These are phyloP conservation scores for Fusarium kyushuense DNA, from an alignment of 2,329 filamentous ascomycete species.

Conservation along the genomic window DNA sequence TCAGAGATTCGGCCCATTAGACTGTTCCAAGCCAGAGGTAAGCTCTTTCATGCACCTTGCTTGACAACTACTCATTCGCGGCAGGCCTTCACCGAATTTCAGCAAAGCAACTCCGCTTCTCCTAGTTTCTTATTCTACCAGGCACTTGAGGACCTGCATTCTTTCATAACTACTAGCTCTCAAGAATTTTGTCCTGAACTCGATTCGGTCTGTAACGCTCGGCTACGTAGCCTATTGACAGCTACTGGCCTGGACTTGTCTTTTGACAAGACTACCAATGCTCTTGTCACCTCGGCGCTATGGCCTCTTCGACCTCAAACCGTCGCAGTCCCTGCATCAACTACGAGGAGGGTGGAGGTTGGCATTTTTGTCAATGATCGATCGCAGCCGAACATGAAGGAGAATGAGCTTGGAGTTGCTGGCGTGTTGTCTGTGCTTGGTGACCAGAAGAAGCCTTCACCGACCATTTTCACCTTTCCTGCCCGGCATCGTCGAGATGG, in stretches of 20 bases:
- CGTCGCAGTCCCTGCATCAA: conserved; percentile 56
- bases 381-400: conserved; percentile 67
- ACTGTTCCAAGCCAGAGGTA: conserved; percentile 61
- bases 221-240: conserved; percentile 58
- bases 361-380: conserved; percentile 78
- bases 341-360: conserved; percentile 76
- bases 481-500: conserved; percentile 76
- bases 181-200: conserved; percentile 62
- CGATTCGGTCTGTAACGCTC: conserved; percentile 63
- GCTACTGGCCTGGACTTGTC: conserved; percentile 81
- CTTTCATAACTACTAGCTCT: conserved; percentile 66
- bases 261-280: conserved; percentile 75
- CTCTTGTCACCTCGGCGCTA: conserved; percentile 72
- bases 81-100: conserved; percentile 71
- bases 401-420: conserved; percentile 81
- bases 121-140: conserved; percentile 78
- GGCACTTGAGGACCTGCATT: conserved; percentile 66
- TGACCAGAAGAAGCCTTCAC: conserved; percentile 76
- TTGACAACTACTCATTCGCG: conserved; percentile 17
- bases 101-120: conserved; percentile 53
- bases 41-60: not conserved
- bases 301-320: conserved; percentile 66
- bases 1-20: conserved; percentile 68
- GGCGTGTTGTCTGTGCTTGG: conserved; percentile 85
- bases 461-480: conserved; percentile 85